Base-by-base conservation (phyloP, 768 basidiomycete genomes). In the Kwoniella newhampshirensis region DNA sequence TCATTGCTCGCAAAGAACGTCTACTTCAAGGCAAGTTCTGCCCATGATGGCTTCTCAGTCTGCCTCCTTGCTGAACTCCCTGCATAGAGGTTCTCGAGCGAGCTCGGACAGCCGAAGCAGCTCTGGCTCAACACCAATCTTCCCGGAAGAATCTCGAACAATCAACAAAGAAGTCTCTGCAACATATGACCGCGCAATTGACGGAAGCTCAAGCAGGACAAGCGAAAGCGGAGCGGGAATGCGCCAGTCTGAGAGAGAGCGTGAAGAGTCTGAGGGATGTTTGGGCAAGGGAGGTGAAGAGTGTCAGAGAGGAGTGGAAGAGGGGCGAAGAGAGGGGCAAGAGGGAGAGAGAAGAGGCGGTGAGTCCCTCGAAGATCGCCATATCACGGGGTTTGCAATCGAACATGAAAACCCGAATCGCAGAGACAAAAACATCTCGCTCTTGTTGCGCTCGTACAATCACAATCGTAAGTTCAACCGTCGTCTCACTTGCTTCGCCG, bases 171-270 rank as follows among this genome's bases (percentile, higher is more conserved):
- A 74, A 72, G 36, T 59, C 58, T 2, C 37, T 67, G 1, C 56
- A 51, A 32, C 49, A 57, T 18, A 69, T 72, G 68, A 66, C 64
- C 51, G 27, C 68, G 2, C 59, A 78, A 51, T 43, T 74, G 42
- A 48, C 73, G 48, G 59, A 69, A 42, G 47, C 70, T 6, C 52
- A 75, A 63, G 40, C 68, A 49, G 54, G 68, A 45, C 49, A 74
- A 52, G 39, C 68, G 51, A 59, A 68, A 40, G 53, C 67, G 42
- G 64, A 77, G 62, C 35, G 59, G 30, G 75, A 76, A 53, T 54
- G 57, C 50, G 21, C 70, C 48, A 57, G 68, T 60, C 53, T 78
- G 59, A 25, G 75, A 55, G 65, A 79, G 36, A 61, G 77, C 56
- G 35, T 78, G 57, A 46, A 66, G 57, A 59, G 67, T 53, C 21